Base-by-base conservation (phyloP, 208 protist genomes). In the Herpetomonas tarakana region DNA sequence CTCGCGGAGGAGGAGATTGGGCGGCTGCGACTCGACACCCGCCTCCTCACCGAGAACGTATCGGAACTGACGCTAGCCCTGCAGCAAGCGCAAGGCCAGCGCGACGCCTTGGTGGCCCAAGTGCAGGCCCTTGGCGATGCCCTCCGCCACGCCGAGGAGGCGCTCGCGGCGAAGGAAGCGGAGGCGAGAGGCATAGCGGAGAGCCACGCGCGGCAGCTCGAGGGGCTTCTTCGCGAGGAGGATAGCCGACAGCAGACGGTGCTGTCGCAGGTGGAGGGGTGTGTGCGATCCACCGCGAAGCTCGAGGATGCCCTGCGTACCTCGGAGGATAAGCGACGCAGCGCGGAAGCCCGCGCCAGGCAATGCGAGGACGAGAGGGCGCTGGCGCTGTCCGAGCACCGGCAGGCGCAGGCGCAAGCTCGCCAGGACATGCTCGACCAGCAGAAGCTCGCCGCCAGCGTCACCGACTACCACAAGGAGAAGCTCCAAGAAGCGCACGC, bases 391-490 rank as follows among this genome's bases (percentile, higher is more conserved):
- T 46, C 29, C 18, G 21, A 60, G 11, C 41, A 69, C 1, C 68
- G 77, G 25, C 65, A 63, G 11, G 35, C 62, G 19, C 54, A 62
- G 6, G 60, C 72, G 38, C 46, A 70, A 28, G 44, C 52, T 1
- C 70, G 75, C 24, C 50, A 68, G 28, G 78, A 91, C 29, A 39
- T 79, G 12, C 47, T 91, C 46, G 84, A 91, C 45, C 78, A 91
- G 52, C 81, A 91, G 51, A 64, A 81, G 50, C 68, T 87, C 14
- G 58, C 66, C 9, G 56, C 65, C 12, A 57, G 66, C 35, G 65
- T 76, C 65, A 51, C 35, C 1, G 44, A 29, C 16, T 62, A 74
- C 26, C 62, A 81, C 27, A 44, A 55, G 6, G 61, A 66, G 39
- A 56, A 52, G 52, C 56, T 76, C 29, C 47, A 62, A 19, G 66